Base-by-base conservation (phyloP, 805 yeast genomes). In the Wickerhamiella cacticola region DNA sequence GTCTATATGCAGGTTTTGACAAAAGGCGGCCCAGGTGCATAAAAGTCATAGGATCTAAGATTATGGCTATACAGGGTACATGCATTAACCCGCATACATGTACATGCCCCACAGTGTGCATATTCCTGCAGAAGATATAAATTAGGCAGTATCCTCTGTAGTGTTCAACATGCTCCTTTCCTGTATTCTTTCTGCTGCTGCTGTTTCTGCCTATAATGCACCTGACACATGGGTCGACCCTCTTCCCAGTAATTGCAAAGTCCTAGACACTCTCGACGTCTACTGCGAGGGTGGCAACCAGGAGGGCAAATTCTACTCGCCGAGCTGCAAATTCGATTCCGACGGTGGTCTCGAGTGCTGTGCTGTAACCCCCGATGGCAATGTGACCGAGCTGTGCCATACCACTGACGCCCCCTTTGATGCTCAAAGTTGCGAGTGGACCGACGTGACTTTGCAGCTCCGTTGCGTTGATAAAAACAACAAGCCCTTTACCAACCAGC, bases 301-400 rank as follows among this genome's bases (percentile, higher is more conserved):
- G 12, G 40, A 29, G 7, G 21, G 33, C 7, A 23, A 12, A 2
- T 15, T 43, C 16, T 43, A 43, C 25, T 24, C 46, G 1, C 46
- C 46, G 23, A 5, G 12, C 3, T 43, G 46, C 16, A 10, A 15
- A 5, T 23, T 43, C 4, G 31, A 29, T 7, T 18, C 34, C 5
- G n/a, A 31, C 16, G 46, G 46, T 12, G 21, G 21, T 12, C 40
- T 34, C 18, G 18, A n/a, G 5, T 43, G 46, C 40, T 43, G 46
- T 16, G 46, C 29, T 19, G 36, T 31, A 15, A 23, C 38, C 9
- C 39, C 46, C 23, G 38, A 31, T 21, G 46, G 46, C 31, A 22
- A 35, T n/a, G 15, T 13, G 29, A 43, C 46, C n/a, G 25, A 33
- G 5, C 16, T 22, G 40, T 43, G 46, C 40, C 28, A 34, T 15